Percentiles rank a stretch among this genome's conserved stretches.
Evolutionary conservation across 2,329 filamentous ascomycete species (phyloP).

Genomic region (Talaromyces pinophilus): DNA sequence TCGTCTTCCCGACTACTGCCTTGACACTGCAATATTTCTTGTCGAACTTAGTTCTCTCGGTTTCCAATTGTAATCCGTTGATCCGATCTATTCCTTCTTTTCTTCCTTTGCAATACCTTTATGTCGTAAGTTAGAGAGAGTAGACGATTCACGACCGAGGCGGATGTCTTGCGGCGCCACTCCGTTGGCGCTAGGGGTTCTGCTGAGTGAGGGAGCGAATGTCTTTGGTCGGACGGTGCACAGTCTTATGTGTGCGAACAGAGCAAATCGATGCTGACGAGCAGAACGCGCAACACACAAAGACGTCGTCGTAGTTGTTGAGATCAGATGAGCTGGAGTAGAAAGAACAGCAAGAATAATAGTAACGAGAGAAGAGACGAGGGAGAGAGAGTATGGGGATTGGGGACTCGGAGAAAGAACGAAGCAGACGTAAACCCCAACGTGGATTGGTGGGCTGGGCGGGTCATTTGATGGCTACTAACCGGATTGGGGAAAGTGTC

Average conservation of each 20-base stretch:
- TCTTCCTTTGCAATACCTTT: not conserved
- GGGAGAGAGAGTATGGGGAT: not conserved
- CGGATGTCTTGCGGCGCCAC: not conserved
- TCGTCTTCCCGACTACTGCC: not conserved
- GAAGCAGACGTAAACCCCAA: slow-evolving; percentile 17
- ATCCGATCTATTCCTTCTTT: not conserved
- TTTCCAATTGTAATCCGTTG: not conserved
- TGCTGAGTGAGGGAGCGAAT: not conserved
- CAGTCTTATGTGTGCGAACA: not conserved
- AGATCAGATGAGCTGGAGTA: not conserved
- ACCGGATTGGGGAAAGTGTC: not conserved
- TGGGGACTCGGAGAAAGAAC: slow-evolving; percentile 1
- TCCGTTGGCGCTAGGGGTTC: slow-evolving; percentile 1
- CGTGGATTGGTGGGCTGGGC: slow-evolving; percentile 20
- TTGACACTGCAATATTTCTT: not conserved
- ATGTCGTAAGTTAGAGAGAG: not conserved
- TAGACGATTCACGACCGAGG: not conserved
- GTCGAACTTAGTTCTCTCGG: not conserved
- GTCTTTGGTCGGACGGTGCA: not conserved
- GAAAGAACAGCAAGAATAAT: not conserved
- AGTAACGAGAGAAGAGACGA: not conserved
- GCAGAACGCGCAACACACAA: not conserved
- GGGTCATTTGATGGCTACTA: not conserved
- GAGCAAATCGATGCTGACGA: not conserved
- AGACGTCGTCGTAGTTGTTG: not conserved